These are phyloP conservation scores for Populus nigra DNA, from an alignment of 345 rosid genomes.

Conservation along the genomic window DNA sequence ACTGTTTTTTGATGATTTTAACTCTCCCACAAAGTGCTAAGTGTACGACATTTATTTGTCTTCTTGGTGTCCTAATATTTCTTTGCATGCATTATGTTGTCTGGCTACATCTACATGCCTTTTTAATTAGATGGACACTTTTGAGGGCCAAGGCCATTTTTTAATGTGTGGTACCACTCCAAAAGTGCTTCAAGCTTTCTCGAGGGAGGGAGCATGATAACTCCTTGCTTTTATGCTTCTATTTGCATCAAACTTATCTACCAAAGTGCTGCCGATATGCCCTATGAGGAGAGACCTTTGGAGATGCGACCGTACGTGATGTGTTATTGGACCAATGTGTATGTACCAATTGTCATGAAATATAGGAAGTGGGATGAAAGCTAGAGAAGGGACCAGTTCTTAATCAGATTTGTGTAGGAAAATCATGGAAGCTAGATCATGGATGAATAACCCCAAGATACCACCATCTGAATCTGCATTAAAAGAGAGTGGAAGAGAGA, in stretches of 20 bases:
- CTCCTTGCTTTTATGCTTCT: background rate
- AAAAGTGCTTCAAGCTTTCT: background rate
- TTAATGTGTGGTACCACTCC: background rate
- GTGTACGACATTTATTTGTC: background rate
- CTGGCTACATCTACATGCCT: slow-evolving; percentile 15
- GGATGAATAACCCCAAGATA: background rate
- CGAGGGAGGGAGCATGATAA: background rate
- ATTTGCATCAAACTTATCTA: background rate
- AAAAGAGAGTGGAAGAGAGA: too few species aligned
- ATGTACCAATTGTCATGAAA: background rate
- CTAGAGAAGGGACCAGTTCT: background rate
- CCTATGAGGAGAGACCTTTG: background rate
- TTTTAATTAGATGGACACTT: slow-evolving; percentile 13
- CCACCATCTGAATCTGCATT: background rate
- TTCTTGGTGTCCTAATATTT: slow-evolving; percentile 20
- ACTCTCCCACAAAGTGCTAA: background rate
- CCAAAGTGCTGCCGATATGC: background rate
- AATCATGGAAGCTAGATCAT: background rate
- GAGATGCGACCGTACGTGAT: background rate
- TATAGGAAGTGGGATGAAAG: background rate
- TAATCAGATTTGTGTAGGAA: background rate
- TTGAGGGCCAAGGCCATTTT: background rate
- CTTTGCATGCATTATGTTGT: slow-evolving; percentile 44
- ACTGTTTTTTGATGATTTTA: background rate
- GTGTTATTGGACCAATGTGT: background rate